Evolutionary conservation across 208 protist genomes (phyloP), one percentile per base, ranked within the genome.

Genomic region (Angomonas deanei): DNA sequence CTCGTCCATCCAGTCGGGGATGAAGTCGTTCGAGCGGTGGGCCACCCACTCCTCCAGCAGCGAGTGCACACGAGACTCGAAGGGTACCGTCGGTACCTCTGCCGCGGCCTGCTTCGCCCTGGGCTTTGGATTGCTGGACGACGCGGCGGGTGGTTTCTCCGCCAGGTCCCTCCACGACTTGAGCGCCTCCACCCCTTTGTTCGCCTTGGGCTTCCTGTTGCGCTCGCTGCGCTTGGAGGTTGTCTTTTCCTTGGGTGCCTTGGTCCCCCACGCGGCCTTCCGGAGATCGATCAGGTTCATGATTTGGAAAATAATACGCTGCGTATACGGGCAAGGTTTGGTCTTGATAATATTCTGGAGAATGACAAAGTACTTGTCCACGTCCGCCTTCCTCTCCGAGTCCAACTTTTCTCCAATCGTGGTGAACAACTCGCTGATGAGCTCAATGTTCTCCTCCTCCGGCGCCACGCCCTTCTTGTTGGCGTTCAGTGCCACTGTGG

Each of bases 281-380:
- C 86, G 86, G n/a, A 96, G 76, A 48, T 96, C 89, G 26, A 93
- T 69, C 24, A 96, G 63, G 71, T 96, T 81, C 66, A 93, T 80
- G 27, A 96, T 88, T 69, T 91, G 92, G 66, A 96, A 96, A 53
- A 76, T 73, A 33, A 96, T 96, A 60, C 89, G 86, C 17, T 67
- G 74, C 1, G 84, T 76, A 63, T 91, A 96, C 17, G 78, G 70
- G 63, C 73, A 68, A 64, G 84, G 65, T 17, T 70, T 21, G 6
- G 72, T 66, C 65, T 89, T 80, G 27, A 84, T 53, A 36, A 77
- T 55, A 38, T 64, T 46, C 28, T 79, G 73, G 23, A 93, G 70
- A 6, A 76, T 34, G 32, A 57, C 70, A 59, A 93, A 91, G 68
- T 85, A 78, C 17, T 36, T 10, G 61, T 93, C 74, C 30, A 96